Evolutionary conservation across 495 filamentous ascomycete genomes (phyloP).

Genomic region (Talaromyces borbonicus): DNA sequence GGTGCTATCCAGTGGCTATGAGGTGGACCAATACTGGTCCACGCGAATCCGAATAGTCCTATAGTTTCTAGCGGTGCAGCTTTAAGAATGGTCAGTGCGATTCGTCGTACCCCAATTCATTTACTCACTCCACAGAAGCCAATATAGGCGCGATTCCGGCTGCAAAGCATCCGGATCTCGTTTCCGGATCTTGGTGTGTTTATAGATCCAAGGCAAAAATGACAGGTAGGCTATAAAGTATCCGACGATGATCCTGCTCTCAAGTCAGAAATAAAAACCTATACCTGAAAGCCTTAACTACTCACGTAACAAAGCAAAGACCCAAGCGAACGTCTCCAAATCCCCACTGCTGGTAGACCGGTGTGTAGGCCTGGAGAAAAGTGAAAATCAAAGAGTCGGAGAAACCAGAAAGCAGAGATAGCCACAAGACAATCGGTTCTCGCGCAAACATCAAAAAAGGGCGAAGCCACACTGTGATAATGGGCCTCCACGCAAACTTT

Average conservation of each 20-base stretch:
- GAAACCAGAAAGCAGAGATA: slow-evolving; percentile 63
- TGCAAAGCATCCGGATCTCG: slow-evolving; percentile 19
- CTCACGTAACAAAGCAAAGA: slow-evolving; percentile 40
- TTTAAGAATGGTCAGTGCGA: too few relatives aligned
- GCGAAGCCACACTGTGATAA: slow-evolving; percentile 48
- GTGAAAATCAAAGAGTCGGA: slow-evolving; percentile 64
- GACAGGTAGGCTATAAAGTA: slow-evolving; percentile 50
- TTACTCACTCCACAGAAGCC: slow-evolving; percentile 32
- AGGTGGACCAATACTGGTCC: slow-evolving; percentile 45
- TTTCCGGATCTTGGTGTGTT: slow-evolving; percentile 28
- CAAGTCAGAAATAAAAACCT: background rate
- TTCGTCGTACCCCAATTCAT: background rate
- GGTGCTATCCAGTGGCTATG: slow-evolving; percentile 45
- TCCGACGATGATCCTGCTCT: slow-evolving; percentile 41
- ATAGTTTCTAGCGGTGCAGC: slow-evolving; percentile 46
- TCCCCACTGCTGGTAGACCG: slow-evolving; percentile 52
- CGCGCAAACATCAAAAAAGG: slow-evolving; percentile 63
- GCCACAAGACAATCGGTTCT: slow-evolving; percentile 57
- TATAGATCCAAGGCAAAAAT: slow-evolving; percentile 48
- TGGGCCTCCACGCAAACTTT: slow-evolving; percentile 37
- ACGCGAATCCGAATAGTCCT: slow-evolving; percentile 54
- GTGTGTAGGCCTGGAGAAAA: slow-evolving; percentile 51
- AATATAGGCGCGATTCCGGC: slow-evolving; percentile 16
- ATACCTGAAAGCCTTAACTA: too few relatives aligned
- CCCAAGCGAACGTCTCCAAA: slow-evolving; percentile 45